Conservation (phyloP, 2,329 filamentous ascomycete species). For the Cryphonectria nitschkei region DNA sequence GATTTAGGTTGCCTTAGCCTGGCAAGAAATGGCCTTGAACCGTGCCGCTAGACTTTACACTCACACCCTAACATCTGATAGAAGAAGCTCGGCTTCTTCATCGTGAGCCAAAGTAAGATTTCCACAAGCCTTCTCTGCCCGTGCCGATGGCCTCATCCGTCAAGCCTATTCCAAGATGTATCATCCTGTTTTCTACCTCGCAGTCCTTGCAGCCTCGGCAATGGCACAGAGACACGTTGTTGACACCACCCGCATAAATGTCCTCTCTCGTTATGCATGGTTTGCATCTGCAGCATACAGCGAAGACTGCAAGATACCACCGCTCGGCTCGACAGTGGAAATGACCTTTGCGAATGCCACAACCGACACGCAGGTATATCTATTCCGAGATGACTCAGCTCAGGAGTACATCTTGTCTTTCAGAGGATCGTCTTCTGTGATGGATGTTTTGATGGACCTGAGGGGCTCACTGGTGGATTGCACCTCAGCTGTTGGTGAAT, state of each 20-base stretch:
- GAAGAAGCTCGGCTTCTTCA: no score
- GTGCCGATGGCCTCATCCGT: neutral
- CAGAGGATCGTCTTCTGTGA: neutral
- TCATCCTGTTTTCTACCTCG: neutral
- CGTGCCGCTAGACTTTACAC: neutral
- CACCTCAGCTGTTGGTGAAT: no score
- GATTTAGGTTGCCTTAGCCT: neutral
- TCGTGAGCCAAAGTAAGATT: no score
- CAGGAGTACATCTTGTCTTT: slow-evolving; percentile 26
- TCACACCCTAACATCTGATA: no score
- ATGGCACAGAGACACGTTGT: neutral
- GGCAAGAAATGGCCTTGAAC: neutral
- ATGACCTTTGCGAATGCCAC: neutral
- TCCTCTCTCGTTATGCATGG: slow-evolving; percentile 15
- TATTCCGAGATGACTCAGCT: slow-evolving; percentile 23
- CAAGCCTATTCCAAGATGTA: neutral
- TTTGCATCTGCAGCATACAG: slow-evolving; percentile 24
- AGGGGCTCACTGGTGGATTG: no score
- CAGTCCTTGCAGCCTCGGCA: neutral
- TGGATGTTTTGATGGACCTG: no score
- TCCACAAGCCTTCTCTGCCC: neutral
- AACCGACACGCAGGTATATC: slow-evolving; percentile 20
- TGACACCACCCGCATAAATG: neutral
- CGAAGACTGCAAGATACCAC: slow-evolving; percentile 15
- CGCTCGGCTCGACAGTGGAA: slow-evolving; percentile 14